phyloP scores from a whole-genome alignment of 371 early-diverging fungal species.

The Parasitella parasitica region DNA sequence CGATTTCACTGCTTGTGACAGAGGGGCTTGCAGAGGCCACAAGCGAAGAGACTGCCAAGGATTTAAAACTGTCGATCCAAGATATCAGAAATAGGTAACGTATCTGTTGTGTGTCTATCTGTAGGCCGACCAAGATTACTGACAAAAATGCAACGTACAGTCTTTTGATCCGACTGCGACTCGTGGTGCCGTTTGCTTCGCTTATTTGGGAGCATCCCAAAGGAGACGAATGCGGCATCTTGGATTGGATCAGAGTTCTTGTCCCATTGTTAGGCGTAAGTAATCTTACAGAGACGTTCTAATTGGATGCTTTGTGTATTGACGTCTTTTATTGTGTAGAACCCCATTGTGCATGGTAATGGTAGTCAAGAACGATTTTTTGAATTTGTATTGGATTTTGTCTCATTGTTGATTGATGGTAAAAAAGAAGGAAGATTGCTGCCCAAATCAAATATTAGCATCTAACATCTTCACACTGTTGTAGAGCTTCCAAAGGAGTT shows the following conservation, averaged over 20 bases:
- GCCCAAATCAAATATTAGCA: too few species aligned
- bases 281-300: too few species aligned
- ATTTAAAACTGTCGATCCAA: slow-evolving; percentile 29
- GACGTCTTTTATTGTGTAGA: slow-evolving; percentile 22
- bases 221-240: slow-evolving; percentile 47
- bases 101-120: too few species aligned
- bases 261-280: slow-evolving; percentile 44
- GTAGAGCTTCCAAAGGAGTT: slow-evolving; percentile 41
- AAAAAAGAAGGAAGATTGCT: too few species aligned
- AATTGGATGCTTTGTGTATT: too few species aligned
- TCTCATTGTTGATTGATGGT: slow-evolving; percentile 60
- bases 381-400: slow-evolving; percentile 62
- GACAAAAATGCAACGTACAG: slow-evolving; percentile 14
- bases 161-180: slow-evolving; percentile 49
- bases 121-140: too few species aligned
- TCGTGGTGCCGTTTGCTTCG: slow-evolving; percentile 55
- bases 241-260: slow-evolving; percentile 42
- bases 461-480: too few species aligned
- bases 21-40: slow-evolving; percentile 34
- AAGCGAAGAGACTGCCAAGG: slow-evolving; percentile 6
- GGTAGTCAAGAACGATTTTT: slow-evolving; percentile 63
- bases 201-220: slow-evolving; percentile 60
- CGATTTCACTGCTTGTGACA: slow-evolving; percentile 37
- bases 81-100: slow-evolving; percentile 48
- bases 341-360: slow-evolving; percentile 60